Evolutionary conservation across 306 rosid species (phyloP).

Genomic region (Albizia julibrissin): DNA sequence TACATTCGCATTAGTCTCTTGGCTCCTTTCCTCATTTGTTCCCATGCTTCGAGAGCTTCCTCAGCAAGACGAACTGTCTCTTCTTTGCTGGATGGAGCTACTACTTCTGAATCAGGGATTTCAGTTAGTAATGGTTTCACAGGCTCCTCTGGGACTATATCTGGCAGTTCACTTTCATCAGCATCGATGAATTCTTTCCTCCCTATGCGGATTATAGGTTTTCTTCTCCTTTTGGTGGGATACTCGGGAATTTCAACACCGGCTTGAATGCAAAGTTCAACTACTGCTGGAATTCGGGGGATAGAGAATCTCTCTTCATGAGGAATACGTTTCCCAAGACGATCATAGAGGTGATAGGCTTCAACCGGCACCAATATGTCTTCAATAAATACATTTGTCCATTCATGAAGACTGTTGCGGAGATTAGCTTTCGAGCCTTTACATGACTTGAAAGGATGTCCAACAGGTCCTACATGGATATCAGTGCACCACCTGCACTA

Average conservation of each 20-base stretch:
- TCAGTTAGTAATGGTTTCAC: slow-evolving; percentile 53
- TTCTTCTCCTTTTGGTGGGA: slow-evolving; percentile 89
- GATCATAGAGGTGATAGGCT: slow-evolving; percentile 82
- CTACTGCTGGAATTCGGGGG: slow-evolving; percentile 85
- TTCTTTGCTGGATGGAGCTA: slow-evolving; percentile 50
- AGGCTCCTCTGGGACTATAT: slow-evolving; percentile 50
- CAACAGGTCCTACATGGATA: slow-evolving; percentile 88
- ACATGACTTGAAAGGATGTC: slow-evolving; percentile 95
- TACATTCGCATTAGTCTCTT: slow-evolving; percentile 77
- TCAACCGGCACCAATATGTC: slow-evolving; percentile 79
- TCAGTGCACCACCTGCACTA: slow-evolving; percentile 83
- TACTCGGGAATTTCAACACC: slow-evolving; percentile 75
- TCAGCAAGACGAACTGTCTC: slow-evolving; percentile 60
- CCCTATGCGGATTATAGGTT: slow-evolving; percentile 76
- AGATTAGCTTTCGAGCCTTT: slow-evolving; percentile 59
- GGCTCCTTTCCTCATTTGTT: slow-evolving; percentile 75
- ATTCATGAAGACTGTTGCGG: slow-evolving; percentile 77
- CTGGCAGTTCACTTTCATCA: slow-evolving; percentile 92
- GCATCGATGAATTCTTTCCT: slow-evolving; percentile 84
- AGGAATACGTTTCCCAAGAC: slow-evolving; percentile 74
- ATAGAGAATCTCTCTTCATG: slow-evolving; percentile 77
- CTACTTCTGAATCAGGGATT: slow-evolving; percentile 62
- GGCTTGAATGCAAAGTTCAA: slow-evolving; percentile 94
- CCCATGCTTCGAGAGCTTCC: slow-evolving; percentile 86
- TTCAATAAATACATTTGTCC: slow-evolving; percentile 73